Conservation (phyloP, 805 yeast species). For the Saturnispora diversa region DNA sequence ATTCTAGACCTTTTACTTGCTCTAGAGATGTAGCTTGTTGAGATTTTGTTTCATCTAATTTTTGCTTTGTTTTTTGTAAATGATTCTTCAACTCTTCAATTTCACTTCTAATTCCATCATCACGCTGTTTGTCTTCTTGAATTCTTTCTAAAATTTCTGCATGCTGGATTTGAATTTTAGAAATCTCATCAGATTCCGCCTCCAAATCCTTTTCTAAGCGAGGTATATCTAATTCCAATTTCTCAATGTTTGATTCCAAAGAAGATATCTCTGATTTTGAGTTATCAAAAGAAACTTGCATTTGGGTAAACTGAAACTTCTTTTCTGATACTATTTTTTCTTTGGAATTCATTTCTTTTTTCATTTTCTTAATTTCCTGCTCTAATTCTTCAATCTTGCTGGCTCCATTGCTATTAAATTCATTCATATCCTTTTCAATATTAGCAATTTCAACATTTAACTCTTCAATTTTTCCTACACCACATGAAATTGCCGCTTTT, state of each 20-base stretch:
- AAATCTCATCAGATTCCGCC: constrained; percentile 23
- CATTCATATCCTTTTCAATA: constrained; percentile 72
- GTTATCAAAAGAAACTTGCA: constrained; percentile 68
- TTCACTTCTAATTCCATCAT: constrained; percentile 71
- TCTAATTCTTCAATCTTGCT: constrained; percentile 64
- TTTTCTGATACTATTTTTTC: constrained; percentile 38
- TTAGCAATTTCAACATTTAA: constrained; percentile 39
- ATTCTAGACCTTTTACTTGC: constrained; percentile 23
- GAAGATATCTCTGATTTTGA: constrained; percentile 45
- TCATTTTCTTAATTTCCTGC: constrained; percentile 39
- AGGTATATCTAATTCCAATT: constrained; percentile 28
- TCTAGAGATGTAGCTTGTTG: constrained; percentile 31
- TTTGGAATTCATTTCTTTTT: constrained; percentile 28
- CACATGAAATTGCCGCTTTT: constrained; percentile 36
- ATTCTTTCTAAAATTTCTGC: constrained; percentile 29
- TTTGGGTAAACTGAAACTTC: constrained; percentile 50
- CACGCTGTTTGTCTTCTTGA: constrained; percentile 48
- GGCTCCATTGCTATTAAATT: constrained; percentile 72
- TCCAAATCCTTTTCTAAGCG: constrained; percentile 29
- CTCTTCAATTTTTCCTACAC: constrained; percentile 33
- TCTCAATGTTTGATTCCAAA: constrained; percentile 35
- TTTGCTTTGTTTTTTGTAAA: constrained; percentile 41
- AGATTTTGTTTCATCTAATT: constrained; percentile 42
- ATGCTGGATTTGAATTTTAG: constrained; percentile 23
- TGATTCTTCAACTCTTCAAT: constrained; percentile 46